Conservation (phyloP, 139 green algal species). For the Yamagishiella unicocca region DNA sequence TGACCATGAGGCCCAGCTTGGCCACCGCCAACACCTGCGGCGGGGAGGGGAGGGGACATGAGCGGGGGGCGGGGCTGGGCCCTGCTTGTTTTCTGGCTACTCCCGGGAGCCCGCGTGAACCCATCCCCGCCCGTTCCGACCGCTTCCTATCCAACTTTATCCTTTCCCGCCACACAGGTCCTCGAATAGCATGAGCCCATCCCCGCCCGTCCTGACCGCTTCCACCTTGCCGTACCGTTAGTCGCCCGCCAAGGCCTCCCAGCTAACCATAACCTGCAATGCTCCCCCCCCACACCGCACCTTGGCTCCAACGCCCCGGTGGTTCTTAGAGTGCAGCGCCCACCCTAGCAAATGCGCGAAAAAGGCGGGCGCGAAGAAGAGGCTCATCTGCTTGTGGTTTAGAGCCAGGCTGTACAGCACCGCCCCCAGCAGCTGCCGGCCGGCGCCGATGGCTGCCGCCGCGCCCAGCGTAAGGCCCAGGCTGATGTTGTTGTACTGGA, state of each 20-base stretch:
- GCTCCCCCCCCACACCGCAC: not conserved
- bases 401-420: slow-evolving; percentile 88
- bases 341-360: slow-evolving; percentile 94
- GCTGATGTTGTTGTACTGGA: slow-evolving; percentile 86
- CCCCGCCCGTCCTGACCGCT: too few relatives aligned
- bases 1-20: slow-evolving; percentile 58
- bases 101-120: too few relatives aligned
- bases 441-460: slow-evolving; percentile 33
- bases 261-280: too few relatives aligned
- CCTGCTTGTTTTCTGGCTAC: too few relatives aligned
- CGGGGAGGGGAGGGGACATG: not conserved
- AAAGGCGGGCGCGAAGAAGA: slow-evolving; percentile 97
- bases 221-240: too few relatives aligned
- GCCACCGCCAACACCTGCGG: slow-evolving; percentile 59
- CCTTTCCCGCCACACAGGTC: too few relatives aligned
- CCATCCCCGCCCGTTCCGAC: too few relatives aligned
- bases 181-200: too few relatives aligned
- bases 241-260: too few relatives aligned
- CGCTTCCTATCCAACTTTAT: too few relatives aligned
- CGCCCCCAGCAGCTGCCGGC: slow-evolving; percentile 60
- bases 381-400: slow-evolving; percentile 96
- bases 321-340: slow-evolving; percentile 69
- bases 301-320: not conserved
- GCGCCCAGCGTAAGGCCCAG: slow-evolving; percentile 51
- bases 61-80: too few relatives aligned